Conservation (phyloP, 208 protist species). For the Wallacemonas sp. region DNA sequence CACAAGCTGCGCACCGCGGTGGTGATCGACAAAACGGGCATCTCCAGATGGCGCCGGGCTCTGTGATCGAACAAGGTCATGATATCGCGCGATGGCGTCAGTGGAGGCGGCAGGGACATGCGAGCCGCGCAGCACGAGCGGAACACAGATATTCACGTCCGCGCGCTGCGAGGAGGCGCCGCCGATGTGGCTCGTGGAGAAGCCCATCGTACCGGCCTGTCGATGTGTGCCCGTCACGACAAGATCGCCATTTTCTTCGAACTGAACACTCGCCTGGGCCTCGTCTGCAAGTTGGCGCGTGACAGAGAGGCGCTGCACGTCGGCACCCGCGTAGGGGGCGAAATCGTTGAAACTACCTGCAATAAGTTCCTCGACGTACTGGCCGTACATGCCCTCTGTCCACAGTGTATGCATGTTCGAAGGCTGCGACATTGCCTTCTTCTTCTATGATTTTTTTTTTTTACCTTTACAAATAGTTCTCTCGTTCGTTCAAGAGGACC, state of each 20-base stretch:
- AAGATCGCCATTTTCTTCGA: neutral
- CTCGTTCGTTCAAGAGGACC: neutral
- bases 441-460: neutral
- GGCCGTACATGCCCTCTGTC: constrained; percentile 47
- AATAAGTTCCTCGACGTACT: constrained; percentile 76
- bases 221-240: neutral
- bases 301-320: constrained; percentile 62
- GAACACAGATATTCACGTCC: neutral
- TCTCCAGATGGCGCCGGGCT: neutral
- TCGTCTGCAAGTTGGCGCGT: constrained; percentile 24
- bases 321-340: constrained; percentile 77
- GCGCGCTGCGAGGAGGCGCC: neutral
- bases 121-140: neutral
- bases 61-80: neutral
- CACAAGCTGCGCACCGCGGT: constrained; percentile 21
- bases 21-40: neutral
- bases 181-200: neutral
- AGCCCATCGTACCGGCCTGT: neutral
- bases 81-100: too few relatives aligned
- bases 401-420: constrained; percentile 21
- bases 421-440: neutral
- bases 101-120: too few relatives aligned
- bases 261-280: neutral
- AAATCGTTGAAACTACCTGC: constrained; percentile 68
- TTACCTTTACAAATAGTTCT: neutral